These are phyloP conservation scores for Metschnikowia cerradonensis DNA, from an alignment of 805 yeast species.

Conservation along the genomic window DNA sequence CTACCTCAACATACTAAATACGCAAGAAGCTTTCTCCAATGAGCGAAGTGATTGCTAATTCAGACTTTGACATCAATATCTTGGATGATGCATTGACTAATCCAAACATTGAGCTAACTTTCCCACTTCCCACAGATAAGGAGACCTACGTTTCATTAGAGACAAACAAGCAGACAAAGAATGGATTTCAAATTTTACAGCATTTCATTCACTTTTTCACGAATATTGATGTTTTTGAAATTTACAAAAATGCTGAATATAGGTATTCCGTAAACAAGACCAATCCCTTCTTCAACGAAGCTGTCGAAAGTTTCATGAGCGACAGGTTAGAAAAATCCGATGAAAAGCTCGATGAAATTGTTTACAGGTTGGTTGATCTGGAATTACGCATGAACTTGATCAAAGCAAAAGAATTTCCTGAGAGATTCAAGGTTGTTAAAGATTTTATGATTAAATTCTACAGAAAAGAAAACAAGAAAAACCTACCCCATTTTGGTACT, in stretches of 20 bases:
- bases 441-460: slow-evolving; percentile 36
- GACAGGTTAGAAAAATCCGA: slow-evolving; percentile 30
- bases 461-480: slow-evolving; percentile 31
- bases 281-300: slow-evolving; percentile 25
- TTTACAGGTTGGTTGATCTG: slow-evolving; percentile 31
- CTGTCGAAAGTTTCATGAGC: slow-evolving; percentile 28
- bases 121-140: slow-evolving; percentile 38
- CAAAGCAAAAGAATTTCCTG: slow-evolving; percentile 28
- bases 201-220: slow-evolving; percentile 31
- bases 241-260: slow-evolving; percentile 34
- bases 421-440: slow-evolving; percentile 35
- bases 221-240: slow-evolving; percentile 24
- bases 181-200: slow-evolving; percentile 24
- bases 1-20: background rate
- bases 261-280: slow-evolving; percentile 32
- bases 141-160: slow-evolving; percentile 27
- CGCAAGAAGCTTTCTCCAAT: background rate
- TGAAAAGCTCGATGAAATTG: slow-evolving; percentile 32
- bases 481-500: slow-evolving; percentile 32
- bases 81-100: slow-evolving; percentile 29
- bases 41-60: slow-evolving; percentile 3
- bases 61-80: slow-evolving; percentile 36
- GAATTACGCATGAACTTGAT: slow-evolving; percentile 38
- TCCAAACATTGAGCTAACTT: slow-evolving; percentile 31
- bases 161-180: slow-evolving; percentile 26